A percentile compares a stretch with the other conserved stretches of the same genome.
These are phyloP conservation scores for Clitoria ternatea DNA, from an alignment of 306 rosid species.

Conservation along the genomic window DNA sequence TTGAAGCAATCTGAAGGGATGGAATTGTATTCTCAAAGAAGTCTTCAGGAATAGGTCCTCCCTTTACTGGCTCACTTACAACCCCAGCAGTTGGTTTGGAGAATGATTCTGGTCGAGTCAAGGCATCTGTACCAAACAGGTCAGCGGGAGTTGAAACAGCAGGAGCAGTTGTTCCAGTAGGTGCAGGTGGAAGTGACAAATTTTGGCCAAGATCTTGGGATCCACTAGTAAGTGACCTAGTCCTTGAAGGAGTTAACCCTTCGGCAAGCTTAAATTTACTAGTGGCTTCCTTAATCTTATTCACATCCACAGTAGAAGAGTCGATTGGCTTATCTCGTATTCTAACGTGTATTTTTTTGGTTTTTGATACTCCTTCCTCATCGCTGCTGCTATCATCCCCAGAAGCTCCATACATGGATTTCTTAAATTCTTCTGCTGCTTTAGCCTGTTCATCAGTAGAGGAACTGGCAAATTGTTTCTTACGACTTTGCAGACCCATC, in stretches of 20 bases:
- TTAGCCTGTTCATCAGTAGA: slow-evolving; percentile 78
- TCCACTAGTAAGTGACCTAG: slow-evolving; percentile 61
- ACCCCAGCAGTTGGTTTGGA: slow-evolving; percentile 49
- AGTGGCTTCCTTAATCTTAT: slow-evolving; percentile 93
- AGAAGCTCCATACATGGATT: slow-evolving; percentile 79
- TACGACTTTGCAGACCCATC: slow-evolving; percentile 70
- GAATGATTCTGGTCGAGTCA: slow-evolving; percentile 43
- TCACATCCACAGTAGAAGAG: slow-evolving; percentile 76
- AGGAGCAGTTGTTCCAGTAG: slow-evolving; percentile 42
- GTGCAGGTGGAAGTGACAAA: slow-evolving; percentile 48
- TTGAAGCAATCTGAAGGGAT: slow-evolving; percentile 83
- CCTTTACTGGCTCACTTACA: slow-evolving; percentile 43
- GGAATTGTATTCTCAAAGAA: slow-evolving; percentile 92
- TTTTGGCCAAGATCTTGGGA: slow-evolving; percentile 73
- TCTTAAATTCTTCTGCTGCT: slow-evolving; percentile 98
- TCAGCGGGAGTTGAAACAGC: slow-evolving; percentile 57
- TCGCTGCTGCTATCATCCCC: slow-evolving; percentile 92
- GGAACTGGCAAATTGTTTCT: slow-evolving; percentile 51
- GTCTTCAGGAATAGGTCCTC: slow-evolving; percentile 94
- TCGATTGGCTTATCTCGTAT: slow-evolving; percentile 81
- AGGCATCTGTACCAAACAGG: slow-evolving; percentile 59
- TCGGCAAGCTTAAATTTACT: slow-evolving; percentile 78
- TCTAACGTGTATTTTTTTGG: slow-evolving; percentile 70
- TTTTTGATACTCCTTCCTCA: slow-evolving; percentile 84
- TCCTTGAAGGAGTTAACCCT: slow-evolving; percentile 70